These are phyloP conservation scores for Nepenthes mirabilis DNA, from an alignment of 148 eudicot species.

Conservation along the genomic window DNA sequence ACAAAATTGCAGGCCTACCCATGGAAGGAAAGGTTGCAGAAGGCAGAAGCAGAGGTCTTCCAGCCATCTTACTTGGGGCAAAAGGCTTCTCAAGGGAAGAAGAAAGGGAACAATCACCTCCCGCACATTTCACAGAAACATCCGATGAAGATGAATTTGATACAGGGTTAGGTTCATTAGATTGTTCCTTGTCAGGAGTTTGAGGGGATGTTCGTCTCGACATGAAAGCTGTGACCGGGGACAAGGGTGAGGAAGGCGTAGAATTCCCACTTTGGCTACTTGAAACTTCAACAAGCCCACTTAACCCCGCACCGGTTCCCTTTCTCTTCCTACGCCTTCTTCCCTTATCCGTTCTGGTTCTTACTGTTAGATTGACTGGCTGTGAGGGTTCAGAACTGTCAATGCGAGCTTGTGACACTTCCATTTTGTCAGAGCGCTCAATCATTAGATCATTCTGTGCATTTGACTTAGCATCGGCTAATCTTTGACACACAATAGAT, in stretches of 20 bases:
- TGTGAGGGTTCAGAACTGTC: neutral
- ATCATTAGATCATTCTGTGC: conserved; percentile 12
- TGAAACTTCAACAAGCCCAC: conserved; percentile 50
- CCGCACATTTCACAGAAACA: conserved; percentile 15
- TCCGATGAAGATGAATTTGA: conserved; percentile 8
- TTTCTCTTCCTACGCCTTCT: conserved; percentile 56
- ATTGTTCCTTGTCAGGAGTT: conserved; percentile 19
- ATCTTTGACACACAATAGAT: neutral
- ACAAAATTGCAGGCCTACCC: conserved; percentile 8
- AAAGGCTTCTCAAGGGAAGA: conserved; percentile 17
- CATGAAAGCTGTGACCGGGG: conserved; percentile 35
- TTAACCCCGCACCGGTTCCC: conserved; percentile 26
- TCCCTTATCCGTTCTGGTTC: conserved; percentile 50
- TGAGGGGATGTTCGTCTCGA: conserved; percentile 26
- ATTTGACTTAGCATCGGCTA: conserved; percentile 9
- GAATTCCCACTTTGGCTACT: conserved; percentile 94
- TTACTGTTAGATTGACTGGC: conserved; percentile 39
- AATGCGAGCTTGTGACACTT: conserved; percentile 13
- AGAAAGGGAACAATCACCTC: conserved; percentile 2
- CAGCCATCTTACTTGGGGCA: conserved; percentile 12
- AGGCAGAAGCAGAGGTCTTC: conserved; percentile 31
- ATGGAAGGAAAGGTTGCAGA: conserved; percentile 51
- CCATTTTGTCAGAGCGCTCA: conserved; percentile 18
- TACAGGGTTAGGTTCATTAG: conserved; percentile 10
- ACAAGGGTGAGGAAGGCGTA: conserved; percentile 75